Evolutionary conservation across 139 green algal species (phyloP), one percentile per base, ranked within the genome.

Genomic region (Micractinium sp.): DNA sequence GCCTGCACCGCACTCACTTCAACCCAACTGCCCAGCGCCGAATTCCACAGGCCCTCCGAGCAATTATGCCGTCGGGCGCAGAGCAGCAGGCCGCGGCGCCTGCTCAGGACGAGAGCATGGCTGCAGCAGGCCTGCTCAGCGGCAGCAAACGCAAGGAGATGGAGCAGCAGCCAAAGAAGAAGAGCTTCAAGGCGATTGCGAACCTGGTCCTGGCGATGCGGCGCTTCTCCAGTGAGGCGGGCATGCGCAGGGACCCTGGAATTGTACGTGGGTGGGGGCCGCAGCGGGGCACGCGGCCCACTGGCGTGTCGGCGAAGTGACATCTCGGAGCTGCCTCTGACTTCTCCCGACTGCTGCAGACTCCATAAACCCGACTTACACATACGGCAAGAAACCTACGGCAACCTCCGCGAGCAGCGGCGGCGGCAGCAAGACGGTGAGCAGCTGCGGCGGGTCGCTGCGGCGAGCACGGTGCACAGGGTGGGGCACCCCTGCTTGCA

Each of bases 311-410:
- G 25, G 67, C n/a, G n/a, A n/a, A n/a, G n/a, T n/a, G n/a, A n/a
- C 67, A 31, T 75, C 67, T 31, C 67, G 67, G n/a, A n/a, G n/a
- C n/a, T n/a, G n/a, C n/a, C n/a, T n/a, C n/a, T n/a, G n/a, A 9
- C 7, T 56, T 9, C 47, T 9, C 47, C 47, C 47, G 5, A 9
- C 71, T 61, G 82, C 71, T 61, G 82, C 90, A 95, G 93, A 89
- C 25, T 89, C 92, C 15, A 56, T 95, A 1, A 95, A 95, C 60
- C 93, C 93, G 20, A 95, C 91, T 0, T 95, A 95, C 82, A 89
- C 79, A 4, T 95, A 94, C 60, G 93, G 93, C 41, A 93, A 94
- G 85, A 85, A 88, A 3, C 31, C 88, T 18, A 63, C 87, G 1
- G n/a, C n/a, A n/a, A n/a, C n/a, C n/a, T 69, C 41, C 60, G 87